Base-by-base conservation (phyloP, 805 yeast genomes). In the Dipodascus geniculatus region DNA sequence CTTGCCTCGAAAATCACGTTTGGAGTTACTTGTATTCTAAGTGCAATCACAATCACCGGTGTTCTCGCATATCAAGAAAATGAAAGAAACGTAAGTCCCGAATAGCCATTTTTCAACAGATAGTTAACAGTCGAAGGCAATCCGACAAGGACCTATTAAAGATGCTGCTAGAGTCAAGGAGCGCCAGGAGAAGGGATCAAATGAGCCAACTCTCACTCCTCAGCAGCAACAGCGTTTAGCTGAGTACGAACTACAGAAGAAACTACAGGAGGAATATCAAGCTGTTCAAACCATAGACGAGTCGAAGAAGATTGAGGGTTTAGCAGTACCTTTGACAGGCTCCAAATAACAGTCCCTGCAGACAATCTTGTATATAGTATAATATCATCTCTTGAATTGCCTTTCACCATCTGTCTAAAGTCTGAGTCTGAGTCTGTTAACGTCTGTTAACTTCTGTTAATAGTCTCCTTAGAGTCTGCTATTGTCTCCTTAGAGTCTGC, bases 1-100 rank as follows among this genome's bases (percentile, higher is more conserved):
- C 77, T 84, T 51, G 87, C 90, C 1, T 81, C 95, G 35, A 87
- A 85, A 65, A 68, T 83, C 28, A 87, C 96, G 2, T 74, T 87
- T 44, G 89, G 78, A 0, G 59, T 76, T 11, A 74, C 87, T 16
- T 71, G 80, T 23, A 60, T 74, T 1, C 70, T 79, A 51, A 80
- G 87, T 1, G 79, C 72, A 0, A 77, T 75, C 1, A 76, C 93
- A 0, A 80, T 83, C 20, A 67, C 77, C 2, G 85, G 83, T 63
- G 91, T 87, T 48, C 86, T 83, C 67, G 75, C 74, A 54, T 75
- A 83, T 48, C 95, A 88, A 60, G 77, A 77, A 42, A 68, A 76
- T 57, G 95, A 87, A 65, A 75, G 87, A 62, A 82, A 79, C 19
- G 61, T 59, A 50, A 38, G 61, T 51, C n/a, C 17, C 47, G n/a